These are phyloP conservation scores for Thielaviopsis ethacetica DNA, from an alignment of 2,329 filamentous ascomycete species.

Conservation along the genomic window DNA sequence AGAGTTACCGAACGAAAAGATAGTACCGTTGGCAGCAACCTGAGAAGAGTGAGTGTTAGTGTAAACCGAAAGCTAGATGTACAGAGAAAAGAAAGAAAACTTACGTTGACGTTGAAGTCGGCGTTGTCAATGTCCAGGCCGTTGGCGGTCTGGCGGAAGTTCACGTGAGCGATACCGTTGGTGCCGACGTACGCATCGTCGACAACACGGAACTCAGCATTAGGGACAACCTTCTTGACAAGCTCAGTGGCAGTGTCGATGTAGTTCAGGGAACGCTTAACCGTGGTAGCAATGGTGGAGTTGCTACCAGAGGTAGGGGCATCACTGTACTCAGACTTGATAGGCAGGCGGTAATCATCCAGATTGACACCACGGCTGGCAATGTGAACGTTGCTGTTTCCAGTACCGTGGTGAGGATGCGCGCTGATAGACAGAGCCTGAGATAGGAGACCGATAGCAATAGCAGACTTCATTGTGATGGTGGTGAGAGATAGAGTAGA, in stretches of 20 bases:
- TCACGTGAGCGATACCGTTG: conserved; percentile 39
- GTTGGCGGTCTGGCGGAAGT: conserved; percentile 42
- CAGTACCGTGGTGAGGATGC: conserved; percentile 18
- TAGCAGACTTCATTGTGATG: conserved; percentile 19
- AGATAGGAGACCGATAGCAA: conserved; percentile 21
- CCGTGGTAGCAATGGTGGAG: conserved; percentile 14
- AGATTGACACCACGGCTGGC: conserved; percentile 20
- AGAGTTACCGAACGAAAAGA: conserved; percentile 41
- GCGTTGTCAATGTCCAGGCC: conserved; percentile 44
- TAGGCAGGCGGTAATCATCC: conserved; percentile 19
- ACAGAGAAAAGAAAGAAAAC: conserved; percentile 15
- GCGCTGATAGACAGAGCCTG: conserved; percentile 19
- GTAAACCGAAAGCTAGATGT: too few relatives aligned
- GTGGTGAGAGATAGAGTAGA: background rate
- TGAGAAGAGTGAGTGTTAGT: conserved; percentile 15
- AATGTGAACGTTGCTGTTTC: conserved; percentile 13
- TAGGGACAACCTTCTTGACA: conserved; percentile 23
- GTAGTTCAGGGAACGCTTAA: conserved; percentile 17
- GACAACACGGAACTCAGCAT: conserved; percentile 31
- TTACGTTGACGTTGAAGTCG: conserved; percentile 43
- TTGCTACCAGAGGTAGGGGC: conserved; percentile 14
- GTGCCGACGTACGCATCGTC: conserved; percentile 36
- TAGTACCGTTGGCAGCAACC: conserved; percentile 33
- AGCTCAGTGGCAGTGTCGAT: conserved; percentile 28
- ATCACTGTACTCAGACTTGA: conserved; percentile 19